Conservation (phyloP, 2,329 filamentous ascomycete genomes). For the Verticillium longisporum region DNA sequence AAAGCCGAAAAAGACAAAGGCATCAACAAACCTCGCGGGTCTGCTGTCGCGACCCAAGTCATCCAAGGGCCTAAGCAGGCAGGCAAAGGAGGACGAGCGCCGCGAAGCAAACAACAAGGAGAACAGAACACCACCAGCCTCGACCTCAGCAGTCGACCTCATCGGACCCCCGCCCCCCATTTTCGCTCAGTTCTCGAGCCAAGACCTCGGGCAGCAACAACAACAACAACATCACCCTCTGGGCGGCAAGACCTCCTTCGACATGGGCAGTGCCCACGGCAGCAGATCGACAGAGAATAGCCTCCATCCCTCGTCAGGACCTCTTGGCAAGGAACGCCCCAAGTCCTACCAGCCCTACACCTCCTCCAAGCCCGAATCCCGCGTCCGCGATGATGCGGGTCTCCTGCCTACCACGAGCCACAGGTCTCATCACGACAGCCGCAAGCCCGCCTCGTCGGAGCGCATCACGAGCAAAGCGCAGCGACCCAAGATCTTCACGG, state of each 20-base stretch:
- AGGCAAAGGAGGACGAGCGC: constrained; percentile 42
- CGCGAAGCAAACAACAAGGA: constrained; percentile 66
- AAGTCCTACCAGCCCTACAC: constrained; percentile 41
- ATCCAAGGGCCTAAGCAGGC: constrained; percentile 55
- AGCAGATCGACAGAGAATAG: constrained; percentile 4
- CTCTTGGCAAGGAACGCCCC: constrained; percentile 34
- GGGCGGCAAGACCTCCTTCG: constrained; percentile 12
- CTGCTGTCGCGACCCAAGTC: constrained; percentile 72
- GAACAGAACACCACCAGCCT: constrained; percentile 60
- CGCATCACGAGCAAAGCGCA: constrained; percentile 28
- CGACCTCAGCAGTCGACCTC: constrained; percentile 30
- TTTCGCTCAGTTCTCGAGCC: constrained; percentile 65
- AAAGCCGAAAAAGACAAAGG: constrained; percentile 74
- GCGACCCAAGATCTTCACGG: constrained; percentile 30
- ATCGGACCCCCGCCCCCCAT: constrained; percentile 54
- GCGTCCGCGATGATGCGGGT: constrained; percentile 10
- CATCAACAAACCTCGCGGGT: constrained; percentile 71
- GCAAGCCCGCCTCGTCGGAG: constrained; percentile 12
- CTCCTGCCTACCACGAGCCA: constrained; percentile 11
- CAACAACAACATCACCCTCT: not conserved
- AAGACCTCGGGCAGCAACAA: constrained; percentile 18
- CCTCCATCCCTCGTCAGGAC: not conserved
- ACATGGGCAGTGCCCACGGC: constrained; percentile 7
- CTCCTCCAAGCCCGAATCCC: constrained; percentile 11
- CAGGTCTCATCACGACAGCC: constrained; percentile 5